These are phyloP conservation scores for Coniochaeta sp. DNA, from an alignment of 2,329 filamentous ascomycete genomes.

Conservation along the genomic window DNA sequence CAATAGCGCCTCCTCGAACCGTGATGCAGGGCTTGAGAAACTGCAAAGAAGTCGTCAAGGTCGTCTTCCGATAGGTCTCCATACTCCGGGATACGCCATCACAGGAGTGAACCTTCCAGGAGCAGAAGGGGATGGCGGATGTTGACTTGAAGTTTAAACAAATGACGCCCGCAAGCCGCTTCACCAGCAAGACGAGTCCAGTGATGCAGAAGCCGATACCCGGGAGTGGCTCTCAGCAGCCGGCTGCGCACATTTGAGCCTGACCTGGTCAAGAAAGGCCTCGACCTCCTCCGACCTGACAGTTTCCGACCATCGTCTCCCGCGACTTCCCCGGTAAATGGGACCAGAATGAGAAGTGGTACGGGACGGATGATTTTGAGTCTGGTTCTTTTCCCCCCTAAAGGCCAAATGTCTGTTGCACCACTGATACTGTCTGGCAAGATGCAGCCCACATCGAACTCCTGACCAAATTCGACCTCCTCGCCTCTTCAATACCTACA, in stretches of 20 bases:
- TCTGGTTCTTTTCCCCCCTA: slow-evolving; percentile 53
- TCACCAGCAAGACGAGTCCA: slow-evolving; percentile 76
- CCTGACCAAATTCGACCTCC: slow-evolving; percentile 72
- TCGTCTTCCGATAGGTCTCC: slow-evolving; percentile 85
- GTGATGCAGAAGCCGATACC: slow-evolving; percentile 90
- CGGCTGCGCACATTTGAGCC: slow-evolving; percentile 76
- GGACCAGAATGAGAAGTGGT: slow-evolving; percentile 99
- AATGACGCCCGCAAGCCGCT: slow-evolving; percentile 82
- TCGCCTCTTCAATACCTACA: slow-evolving; percentile 72
- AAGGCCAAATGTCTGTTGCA: no score
- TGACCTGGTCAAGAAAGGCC: slow-evolving; percentile 63
- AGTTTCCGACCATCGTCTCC: slow-evolving; percentile 80
- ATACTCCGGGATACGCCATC: slow-evolving; percentile 75
- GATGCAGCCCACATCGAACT: slow-evolving; percentile 70
- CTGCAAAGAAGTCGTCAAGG: slow-evolving; percentile 75
- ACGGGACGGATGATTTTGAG: slow-evolving; percentile 91
- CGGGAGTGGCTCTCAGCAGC: slow-evolving; percentile 82
- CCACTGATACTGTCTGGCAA: slow-evolving; percentile 21
- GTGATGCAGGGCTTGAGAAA: slow-evolving; percentile 56
- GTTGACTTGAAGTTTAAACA: no score
- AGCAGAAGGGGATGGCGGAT: slow-evolving; percentile 86
- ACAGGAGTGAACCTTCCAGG: slow-evolving; percentile 88
- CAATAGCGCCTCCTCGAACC: slow-evolving; percentile 79
- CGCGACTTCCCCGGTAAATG: slow-evolving; percentile 80
- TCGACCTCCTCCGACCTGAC: slow-evolving; percentile 72